These are phyloP conservation scores for Setaria italica DNA, from an alignment of 202 grass and related monocot species.

Conservation along the genomic window DNA sequence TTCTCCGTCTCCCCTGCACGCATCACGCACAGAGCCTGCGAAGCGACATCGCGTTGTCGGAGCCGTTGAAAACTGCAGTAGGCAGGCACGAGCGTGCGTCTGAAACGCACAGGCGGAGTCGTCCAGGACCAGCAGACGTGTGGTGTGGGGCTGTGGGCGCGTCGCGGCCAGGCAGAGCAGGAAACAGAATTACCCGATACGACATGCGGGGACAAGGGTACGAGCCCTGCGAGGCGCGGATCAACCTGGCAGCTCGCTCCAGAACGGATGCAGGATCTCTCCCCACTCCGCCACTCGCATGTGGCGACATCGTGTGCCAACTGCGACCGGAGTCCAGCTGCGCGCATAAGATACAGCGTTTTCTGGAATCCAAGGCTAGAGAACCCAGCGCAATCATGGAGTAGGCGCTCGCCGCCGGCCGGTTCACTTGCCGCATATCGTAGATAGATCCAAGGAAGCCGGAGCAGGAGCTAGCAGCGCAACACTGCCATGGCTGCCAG, in stretches of 20 bases:
- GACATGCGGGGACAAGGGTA: background rate
- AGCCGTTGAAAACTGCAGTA: background rate
- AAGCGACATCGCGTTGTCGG: background rate
- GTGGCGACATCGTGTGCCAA: constrained; percentile 14
- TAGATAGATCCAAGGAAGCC: constrained; percentile 32
- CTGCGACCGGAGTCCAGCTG: constrained; percentile 43
- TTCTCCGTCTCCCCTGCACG: background rate
- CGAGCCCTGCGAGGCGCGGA: constrained; percentile 2
- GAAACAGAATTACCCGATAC: constrained; percentile 14
- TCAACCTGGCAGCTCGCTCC: constrained; percentile 1
- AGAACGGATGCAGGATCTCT: background rate
- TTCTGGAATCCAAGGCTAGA: constrained; percentile 31
- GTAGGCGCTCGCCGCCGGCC: background rate
- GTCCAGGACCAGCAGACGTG: background rate
- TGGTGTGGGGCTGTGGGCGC: background rate
- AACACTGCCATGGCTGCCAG: background rate
- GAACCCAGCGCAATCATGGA: constrained; percentile 15
- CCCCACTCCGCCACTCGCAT: background rate
- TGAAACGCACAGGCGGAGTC: background rate
- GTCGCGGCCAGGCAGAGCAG: too few species aligned
- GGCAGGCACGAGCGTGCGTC: background rate
- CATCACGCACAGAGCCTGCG: background rate
- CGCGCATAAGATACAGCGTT: background rate
- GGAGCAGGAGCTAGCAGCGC: background rate
- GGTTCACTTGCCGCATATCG: constrained; percentile 12